Evolutionary conservation across 495 filamentous ascomycete species (phyloP).

Genomic region (Aspergillus haitiensis): DNA sequence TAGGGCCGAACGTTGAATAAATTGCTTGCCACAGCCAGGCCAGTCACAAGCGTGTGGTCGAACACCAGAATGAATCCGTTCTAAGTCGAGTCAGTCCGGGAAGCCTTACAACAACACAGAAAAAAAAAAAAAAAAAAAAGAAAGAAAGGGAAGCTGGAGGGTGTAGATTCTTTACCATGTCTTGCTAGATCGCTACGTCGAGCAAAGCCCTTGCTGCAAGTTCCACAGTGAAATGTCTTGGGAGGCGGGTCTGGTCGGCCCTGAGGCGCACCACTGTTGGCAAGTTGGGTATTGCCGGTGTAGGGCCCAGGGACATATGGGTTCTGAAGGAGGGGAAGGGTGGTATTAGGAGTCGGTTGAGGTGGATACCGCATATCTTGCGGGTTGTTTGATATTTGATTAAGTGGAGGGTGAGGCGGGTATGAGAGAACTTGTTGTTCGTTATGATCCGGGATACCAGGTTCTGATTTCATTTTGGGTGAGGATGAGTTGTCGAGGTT

Average conservation of each 20-base stretch:
- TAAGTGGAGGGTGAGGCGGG: slow-evolving; percentile 54
- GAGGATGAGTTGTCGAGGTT: slow-evolving; percentile 46
- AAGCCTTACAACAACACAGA: too few species aligned
- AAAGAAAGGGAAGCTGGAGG: not conserved
- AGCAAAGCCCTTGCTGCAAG: slow-evolving; percentile 90
- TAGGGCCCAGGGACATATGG: slow-evolving; percentile 47
- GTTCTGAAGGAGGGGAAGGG: slow-evolving; percentile 58
- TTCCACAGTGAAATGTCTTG: slow-evolving; percentile 89
- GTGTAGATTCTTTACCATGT: slow-evolving; percentile 67
- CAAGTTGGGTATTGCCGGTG: slow-evolving; percentile 35
- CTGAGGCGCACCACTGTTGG: slow-evolving; percentile 36
- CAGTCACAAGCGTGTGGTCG: slow-evolving; percentile 92
- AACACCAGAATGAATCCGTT: slow-evolving; percentile 91
- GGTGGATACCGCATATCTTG: slow-evolving; percentile 57
- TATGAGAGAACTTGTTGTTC: slow-evolving; percentile 59
- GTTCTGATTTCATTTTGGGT: slow-evolving; percentile 61
- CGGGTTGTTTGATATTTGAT: slow-evolving; percentile 48
- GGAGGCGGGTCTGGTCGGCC: slow-evolving; percentile 55
- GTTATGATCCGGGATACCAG: slow-evolving; percentile 67
- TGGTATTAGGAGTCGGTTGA: slow-evolving; percentile 53
- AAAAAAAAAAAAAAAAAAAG: not conserved
- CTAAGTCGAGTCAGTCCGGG: slow-evolving; percentile 45
- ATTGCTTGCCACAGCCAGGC: slow-evolving; percentile 88
- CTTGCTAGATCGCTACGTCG: slow-evolving; percentile 90
- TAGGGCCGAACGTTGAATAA: slow-evolving; percentile 96